These are phyloP conservation scores for Lumnitzera littorea DNA, from an alignment of 345 rosid genomes.

Conservation along the genomic window DNA sequence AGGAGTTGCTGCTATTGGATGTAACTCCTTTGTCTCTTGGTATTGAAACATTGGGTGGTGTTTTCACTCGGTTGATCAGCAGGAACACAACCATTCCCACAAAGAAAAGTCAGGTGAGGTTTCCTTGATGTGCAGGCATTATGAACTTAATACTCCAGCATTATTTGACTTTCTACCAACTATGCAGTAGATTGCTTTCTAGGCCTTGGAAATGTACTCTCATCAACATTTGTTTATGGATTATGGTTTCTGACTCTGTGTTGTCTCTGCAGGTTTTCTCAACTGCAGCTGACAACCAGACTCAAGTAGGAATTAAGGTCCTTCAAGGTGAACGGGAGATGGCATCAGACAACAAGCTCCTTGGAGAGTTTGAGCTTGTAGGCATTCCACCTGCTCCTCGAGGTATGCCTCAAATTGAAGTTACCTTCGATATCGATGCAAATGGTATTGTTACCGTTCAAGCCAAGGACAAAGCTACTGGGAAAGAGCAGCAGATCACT, in stretches of 20 bases:
- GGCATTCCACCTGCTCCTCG: slow-evolving; percentile 87
- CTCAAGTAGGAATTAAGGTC: slow-evolving; percentile 38
- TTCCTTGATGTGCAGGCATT: too few relatives aligned
- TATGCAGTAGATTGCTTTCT: too few relatives aligned
- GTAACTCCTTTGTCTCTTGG: slow-evolving; percentile 89
- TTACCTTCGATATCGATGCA: slow-evolving; percentile 29
- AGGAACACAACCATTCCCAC: slow-evolving; percentile 90
- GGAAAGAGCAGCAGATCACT: slow-evolving; percentile 77
- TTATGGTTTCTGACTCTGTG: too few relatives aligned
- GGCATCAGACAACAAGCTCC: slow-evolving; percentile 73
- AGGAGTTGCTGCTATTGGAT: slow-evolving; percentile 77
- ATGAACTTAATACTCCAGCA: too few relatives aligned
- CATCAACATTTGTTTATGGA: too few relatives aligned
- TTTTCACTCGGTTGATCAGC: slow-evolving; percentile 60
- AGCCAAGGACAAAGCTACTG: slow-evolving; percentile 51
- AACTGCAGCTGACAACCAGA: slow-evolving; percentile 67
- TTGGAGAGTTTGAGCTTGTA: slow-evolving; percentile 81
- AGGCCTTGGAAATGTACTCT: too few relatives aligned
- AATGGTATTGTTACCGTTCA: slow-evolving; percentile 33
- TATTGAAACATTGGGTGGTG: slow-evolving; percentile 85
- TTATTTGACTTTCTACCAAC: too few relatives aligned
- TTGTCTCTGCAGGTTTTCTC: slow-evolving; percentile 45
- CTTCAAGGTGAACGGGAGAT: slow-evolving; percentile 90
- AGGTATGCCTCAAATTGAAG: slow-evolving; percentile 34
- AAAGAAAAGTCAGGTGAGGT: slow-evolving; percentile 47